Conservation (phyloP, 2,329 filamentous ascomycete genomes). For the Aspergillus melleus region DNA sequence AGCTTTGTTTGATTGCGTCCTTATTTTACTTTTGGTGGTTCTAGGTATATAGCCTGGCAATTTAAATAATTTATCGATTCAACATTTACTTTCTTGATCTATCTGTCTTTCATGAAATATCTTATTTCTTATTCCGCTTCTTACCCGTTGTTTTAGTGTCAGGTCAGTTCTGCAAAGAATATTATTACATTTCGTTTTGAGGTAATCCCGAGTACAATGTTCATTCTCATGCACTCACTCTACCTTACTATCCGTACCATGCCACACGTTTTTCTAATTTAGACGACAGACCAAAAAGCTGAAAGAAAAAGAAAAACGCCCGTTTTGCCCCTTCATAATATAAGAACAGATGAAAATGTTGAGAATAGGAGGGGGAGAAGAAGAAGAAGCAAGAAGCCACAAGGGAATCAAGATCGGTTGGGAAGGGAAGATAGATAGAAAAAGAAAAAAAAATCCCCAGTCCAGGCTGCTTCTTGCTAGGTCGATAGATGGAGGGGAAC, state of each 20-base stretch:
- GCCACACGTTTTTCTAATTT: slow-evolving; percentile 4
- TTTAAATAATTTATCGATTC: neutral
- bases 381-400: neutral
- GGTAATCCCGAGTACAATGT: neutral
- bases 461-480: neutral
- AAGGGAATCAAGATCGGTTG: neutral
- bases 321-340: slow-evolving; percentile 8
- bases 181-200: neutral
- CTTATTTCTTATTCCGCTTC: neutral
- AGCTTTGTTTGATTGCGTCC: neutral
- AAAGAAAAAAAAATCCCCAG: neutral
- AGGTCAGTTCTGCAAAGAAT: neutral
- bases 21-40: neutral
- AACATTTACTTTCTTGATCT: no score
- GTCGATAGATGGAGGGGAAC: neutral
- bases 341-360: neutral
- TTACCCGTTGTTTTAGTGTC: neutral
- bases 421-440: neutral
- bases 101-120: no score
- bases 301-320: slow-evolving; percentile 16
- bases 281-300: slow-evolving; percentile 2
- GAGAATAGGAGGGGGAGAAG: neutral
- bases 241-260: neutral
- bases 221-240: neutral
- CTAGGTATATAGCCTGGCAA: neutral